These are phyloP conservation scores for Fraxinus floribunda DNA, from an alignment of 305 asterid species.

Conservation along the genomic window DNA sequence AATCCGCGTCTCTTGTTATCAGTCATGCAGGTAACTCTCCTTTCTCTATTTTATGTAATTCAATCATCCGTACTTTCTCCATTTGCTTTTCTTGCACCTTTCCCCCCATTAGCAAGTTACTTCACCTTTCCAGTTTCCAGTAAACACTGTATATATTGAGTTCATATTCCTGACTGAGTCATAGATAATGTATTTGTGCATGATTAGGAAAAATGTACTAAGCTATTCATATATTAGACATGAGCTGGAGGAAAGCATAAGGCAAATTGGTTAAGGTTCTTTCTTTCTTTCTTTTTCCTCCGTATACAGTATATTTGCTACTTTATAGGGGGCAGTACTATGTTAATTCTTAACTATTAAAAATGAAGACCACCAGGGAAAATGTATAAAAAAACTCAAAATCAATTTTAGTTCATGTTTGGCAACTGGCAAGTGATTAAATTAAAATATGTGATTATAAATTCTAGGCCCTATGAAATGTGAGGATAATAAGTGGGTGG, in stretches of 20 bases:
- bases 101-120: not conserved
- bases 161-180: not conserved
- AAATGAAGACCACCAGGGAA: not conserved
- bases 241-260: not conserved
- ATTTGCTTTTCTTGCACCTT: not conserved
- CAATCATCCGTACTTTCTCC: not conserved
- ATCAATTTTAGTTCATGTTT: not conserved
- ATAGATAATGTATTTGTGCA: not conserved
- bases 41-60: not conserved
- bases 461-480: not conserved
- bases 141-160: not conserved
- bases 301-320: not conserved
- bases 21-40: slow-evolving; percentile 74
- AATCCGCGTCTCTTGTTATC: slow-evolving; percentile 81
- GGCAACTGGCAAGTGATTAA: not conserved
- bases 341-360: not conserved
- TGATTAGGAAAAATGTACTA: not conserved
- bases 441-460: not conserved
- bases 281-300: not conserved
- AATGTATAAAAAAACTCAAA: not conserved
- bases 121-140: not conserved
- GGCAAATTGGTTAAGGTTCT: not conserved
- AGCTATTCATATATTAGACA: not conserved
- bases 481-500: not conserved
- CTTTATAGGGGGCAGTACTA: not conserved